Conservation (phyloP, 305 asterid species). For the Fraxinus dipetala region DNA sequence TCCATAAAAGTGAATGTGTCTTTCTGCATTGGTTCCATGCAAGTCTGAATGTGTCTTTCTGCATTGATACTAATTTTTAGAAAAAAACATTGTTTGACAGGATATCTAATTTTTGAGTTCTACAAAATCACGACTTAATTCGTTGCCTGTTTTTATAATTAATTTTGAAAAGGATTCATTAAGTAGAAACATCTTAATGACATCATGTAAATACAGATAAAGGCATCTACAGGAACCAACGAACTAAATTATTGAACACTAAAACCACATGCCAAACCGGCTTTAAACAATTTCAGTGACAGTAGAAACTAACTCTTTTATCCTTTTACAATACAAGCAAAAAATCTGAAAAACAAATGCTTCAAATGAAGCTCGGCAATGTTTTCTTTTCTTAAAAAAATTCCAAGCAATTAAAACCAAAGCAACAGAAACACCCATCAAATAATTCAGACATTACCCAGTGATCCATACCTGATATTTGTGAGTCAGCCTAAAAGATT, state of each 20-base stretch:
- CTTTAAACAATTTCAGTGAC: background rate
- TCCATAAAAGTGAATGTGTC: background rate
- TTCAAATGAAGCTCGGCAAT: background rate
- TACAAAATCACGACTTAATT: background rate
- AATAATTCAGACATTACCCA: slow-evolving; percentile 10
- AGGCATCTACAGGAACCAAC: background rate
- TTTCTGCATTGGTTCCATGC: background rate
- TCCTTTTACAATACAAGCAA: background rate
- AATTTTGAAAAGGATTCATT: background rate
- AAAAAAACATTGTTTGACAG: background rate
- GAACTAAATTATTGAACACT: slow-evolving; percentile 23
- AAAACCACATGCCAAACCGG: background rate
- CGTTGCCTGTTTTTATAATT: background rate
- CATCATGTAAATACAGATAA: background rate
- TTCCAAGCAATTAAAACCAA: slow-evolving; percentile 4
- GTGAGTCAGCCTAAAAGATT: background rate
- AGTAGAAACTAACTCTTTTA: background rate
- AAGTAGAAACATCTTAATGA: background rate
- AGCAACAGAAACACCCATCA: background rate
- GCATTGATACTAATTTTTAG: background rate
- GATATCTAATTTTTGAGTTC: background rate
- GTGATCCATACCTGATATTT: slow-evolving; percentile 2
- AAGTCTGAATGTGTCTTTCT: background rate
- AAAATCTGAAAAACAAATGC: background rate
- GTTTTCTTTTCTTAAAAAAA: background rate